Evolutionary conservation across 2,329 filamentous ascomycete species (phyloP), one percentile per base, ranked within the genome.

Genomic region (Alternaria brassicae): DNA sequence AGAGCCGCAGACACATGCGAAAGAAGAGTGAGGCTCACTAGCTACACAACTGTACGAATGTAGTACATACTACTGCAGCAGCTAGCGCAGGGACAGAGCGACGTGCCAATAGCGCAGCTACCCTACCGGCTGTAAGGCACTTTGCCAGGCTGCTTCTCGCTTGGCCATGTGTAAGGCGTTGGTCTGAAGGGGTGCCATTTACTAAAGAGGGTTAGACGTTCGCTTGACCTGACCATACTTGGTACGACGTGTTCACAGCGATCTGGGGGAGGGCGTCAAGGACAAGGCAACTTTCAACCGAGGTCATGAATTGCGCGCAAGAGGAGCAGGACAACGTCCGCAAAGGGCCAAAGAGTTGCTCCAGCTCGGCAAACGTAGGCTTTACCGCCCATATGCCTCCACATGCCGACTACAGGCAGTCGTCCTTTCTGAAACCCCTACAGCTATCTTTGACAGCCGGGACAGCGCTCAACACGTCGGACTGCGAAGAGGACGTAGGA

Each of bases 71-170:
- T 49, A 37, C 39, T 47, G 57, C 56, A 58, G 25, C 23, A 42
- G n/a, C 36, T 63, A 61, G 60, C 44, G 63, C 58, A 59, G 56
- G 61, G 49, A 61, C 60, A 55, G 30, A 53, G 27, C 49, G 45
- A 47, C 39, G 50, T 48, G 57, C 49, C 61, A 61, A 63, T 66
- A 69, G 67, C 66, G 62, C 55, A 66, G 45, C 68, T 66, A 19
- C 25, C 67, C 54, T 53, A 45, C 61, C 23, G 65, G 58, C 34
- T 61, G 60, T 49, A 54, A 66, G 60, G 59, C 60, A 58, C 56
- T 30, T 58, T 19, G 61, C 59, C 62, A 74, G 72, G 68, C 71
- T 63, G 62, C 64, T 60, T 73, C 52, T 39, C 17, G 51, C 67
- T 69, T 65, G 63, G 65, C 68, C 32, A 27, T 48, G 52, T 19